A percentile compares a stretch with the other conserved stretches of the same genome.
Evolutionary conservation across 1,284 basidiomycete species (phyloP).

Genomic region (Ustilago cynodontis): DNA sequence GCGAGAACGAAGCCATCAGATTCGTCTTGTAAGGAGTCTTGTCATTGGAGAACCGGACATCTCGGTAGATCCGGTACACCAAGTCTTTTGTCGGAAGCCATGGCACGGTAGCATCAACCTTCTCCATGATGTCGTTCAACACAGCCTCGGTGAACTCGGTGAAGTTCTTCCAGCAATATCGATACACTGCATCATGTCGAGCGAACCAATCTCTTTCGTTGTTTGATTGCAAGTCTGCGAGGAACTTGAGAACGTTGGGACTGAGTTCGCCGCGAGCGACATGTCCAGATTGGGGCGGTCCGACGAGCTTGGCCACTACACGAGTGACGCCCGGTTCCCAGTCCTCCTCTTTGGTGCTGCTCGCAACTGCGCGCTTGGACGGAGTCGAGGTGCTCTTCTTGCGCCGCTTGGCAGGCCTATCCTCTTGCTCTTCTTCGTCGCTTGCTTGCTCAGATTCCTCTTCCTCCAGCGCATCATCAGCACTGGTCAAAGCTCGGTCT

Average conservation of each 20-base stretch:
- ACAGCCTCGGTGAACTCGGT: conserved; percentile 82
- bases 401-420: conserved; percentile 18
- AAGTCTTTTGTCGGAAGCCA: conserved; percentile 86
- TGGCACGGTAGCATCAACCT: conserved; percentile 81
- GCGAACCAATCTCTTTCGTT: conserved; percentile 88
- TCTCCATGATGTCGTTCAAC: conserved; percentile 76
- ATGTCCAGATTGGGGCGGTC: conserved; percentile 38
- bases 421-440: conserved; percentile 9
- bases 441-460: conserved; percentile 5
- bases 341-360: neutral
- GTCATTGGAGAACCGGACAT: conserved; percentile 91
- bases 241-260: conserved; percentile 83
- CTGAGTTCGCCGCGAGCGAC: conserved; percentile 88
- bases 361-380: neutral
- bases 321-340: conserved; percentile 42
- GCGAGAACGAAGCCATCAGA: conserved; percentile 82
- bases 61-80: conserved; percentile 75
- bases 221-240: conserved; percentile 76
- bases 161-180: conserved; percentile 76
- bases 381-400: conserved; percentile 7
- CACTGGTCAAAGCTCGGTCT: conserved; percentile 21
- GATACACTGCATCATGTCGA: conserved; percentile 72
- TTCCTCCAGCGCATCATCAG: conserved; percentile 14
- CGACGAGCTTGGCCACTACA: conserved; percentile 32
- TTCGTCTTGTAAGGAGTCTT: conserved; percentile 91